Base-by-base conservation (phyloP, 495 filamentous ascomycete species). In the Xylaria venustula region DNA sequence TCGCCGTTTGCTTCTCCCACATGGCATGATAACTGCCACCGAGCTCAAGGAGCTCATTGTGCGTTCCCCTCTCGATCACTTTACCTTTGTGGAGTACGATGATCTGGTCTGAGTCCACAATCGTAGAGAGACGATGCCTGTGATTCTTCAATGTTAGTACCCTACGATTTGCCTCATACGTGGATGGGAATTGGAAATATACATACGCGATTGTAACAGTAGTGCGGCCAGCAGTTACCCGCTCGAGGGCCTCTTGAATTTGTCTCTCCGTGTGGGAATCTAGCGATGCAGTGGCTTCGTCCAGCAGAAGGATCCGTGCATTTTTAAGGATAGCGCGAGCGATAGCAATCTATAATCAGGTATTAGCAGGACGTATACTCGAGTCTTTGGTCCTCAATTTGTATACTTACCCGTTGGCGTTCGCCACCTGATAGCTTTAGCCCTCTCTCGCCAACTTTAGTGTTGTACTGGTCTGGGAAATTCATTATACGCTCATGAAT, bases 371-470 rank as follows among this genome's bases (percentile, higher is more conserved):
- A 20, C 9, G n/a, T n/a, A 30, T 7, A 7, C 20, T 22, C 2
- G 8, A 40, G 12, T 19, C 11, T 1, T 14, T 28, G 4, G 7
- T 5, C 3, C 8, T 9, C 1, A n/a, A 19, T 12, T 30, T 22
- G 17, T 15, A n/a, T 9, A 59, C 47, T 59, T 45, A 61, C 48
- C 28, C 90, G 86, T 69, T 94, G 90, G 67, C 92, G 92, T 72
- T 94, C 90, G 17, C 90, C 90, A 15, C 90, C 90, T 37, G 87
- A 90, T 2, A 94, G 81, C 11, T 90, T 85, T 7, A 94, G 76
- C 12, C 90, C 90, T 54, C 91, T 88, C 70, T 94, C 90, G 56
- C 90, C 90, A n/a, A 94, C 90, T 67, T 86, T 89, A 19, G 91
- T 91, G 23, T 87, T 75, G 66, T 94, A 94, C 7, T 85, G 83